Conservation (phyloP, 768 basidiomycete species). For the Psilocybe azurescens region DNA sequence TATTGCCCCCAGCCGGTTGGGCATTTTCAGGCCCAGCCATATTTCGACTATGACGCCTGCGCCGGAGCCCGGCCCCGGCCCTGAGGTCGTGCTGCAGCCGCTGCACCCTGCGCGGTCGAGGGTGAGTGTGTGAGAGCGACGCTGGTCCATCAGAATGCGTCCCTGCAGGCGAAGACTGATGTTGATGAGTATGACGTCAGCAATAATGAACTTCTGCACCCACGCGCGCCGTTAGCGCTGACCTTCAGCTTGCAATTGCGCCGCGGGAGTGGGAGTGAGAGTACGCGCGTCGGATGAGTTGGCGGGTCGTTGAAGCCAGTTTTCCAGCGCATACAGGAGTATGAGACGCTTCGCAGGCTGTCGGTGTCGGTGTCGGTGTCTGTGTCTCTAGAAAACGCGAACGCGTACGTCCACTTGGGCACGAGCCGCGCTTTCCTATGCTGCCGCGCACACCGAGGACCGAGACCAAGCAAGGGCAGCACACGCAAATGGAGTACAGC, state of each 20-base stretch:
- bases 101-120: constrained; percentile 52
- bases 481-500: constrained; percentile 6
- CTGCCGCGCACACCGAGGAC: background rate
- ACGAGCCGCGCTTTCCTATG: background rate
- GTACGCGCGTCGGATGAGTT: constrained; percentile 19
- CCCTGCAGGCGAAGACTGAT: constrained; percentile 29
- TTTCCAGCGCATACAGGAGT: constrained; percentile 37
- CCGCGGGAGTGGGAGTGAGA: constrained; percentile 2
- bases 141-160: constrained; percentile 25
- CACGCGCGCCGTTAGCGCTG: constrained; percentile 42
- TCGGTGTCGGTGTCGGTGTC: background rate
- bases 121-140: constrained; percentile 12
- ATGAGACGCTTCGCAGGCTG: background rate
- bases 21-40: constrained; percentile 44
- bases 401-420: background rate
- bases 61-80: constrained; percentile 55
- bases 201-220: constrained; percentile 10
- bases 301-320: constrained; percentile 34
- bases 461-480: background rate
- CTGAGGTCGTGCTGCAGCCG: constrained; percentile 59
- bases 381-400: background rate
- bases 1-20: background rate
- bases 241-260: constrained; percentile 40
- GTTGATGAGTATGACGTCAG: background rate
- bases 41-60: constrained; percentile 62